Evolutionary conservation across 2,329 filamentous ascomycete species (phyloP).

Genomic region (Boeremia lycopersici): DNA sequence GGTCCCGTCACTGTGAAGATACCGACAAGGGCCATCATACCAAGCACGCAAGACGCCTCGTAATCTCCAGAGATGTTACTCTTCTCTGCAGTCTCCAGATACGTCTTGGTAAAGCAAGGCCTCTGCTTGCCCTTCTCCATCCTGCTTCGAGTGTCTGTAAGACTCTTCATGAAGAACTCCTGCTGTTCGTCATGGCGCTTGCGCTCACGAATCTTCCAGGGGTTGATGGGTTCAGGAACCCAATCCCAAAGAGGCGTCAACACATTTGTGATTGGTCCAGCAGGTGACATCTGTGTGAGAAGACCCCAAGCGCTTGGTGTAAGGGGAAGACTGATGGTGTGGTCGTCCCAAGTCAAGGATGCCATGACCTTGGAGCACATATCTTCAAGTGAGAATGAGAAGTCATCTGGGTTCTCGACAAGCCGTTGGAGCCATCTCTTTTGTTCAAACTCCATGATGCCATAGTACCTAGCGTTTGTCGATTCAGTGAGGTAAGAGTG

Average conservation of each 20-base stretch:
- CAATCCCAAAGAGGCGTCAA: slow-evolving; percentile 60
- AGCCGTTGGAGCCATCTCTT: slow-evolving; percentile 60
- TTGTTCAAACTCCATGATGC: slow-evolving; percentile 59
- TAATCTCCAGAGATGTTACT: slow-evolving; percentile 46
- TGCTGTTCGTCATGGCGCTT: slow-evolving; percentile 61
- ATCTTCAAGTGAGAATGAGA: slow-evolving; percentile 59
- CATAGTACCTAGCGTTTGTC: slow-evolving; percentile 53
- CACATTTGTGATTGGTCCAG: slow-evolving; percentile 63
- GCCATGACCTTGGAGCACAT: slow-evolving; percentile 65
- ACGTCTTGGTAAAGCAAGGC: slow-evolving; percentile 41
- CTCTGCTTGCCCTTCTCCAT: slow-evolving; percentile 43
- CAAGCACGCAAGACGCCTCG: slow-evolving; percentile 47
- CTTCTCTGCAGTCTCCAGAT: slow-evolving; percentile 49
- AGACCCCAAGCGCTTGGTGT: slow-evolving; percentile 62
- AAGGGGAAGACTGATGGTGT: slow-evolving; percentile 55
- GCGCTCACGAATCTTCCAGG: slow-evolving; percentile 60
- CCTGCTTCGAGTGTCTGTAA: slow-evolving; percentile 44
- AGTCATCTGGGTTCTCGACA: slow-evolving; percentile 58
- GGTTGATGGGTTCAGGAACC: slow-evolving; percentile 57
- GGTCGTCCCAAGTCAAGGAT: slow-evolving; percentile 60
- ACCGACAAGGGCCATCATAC: slow-evolving; percentile 49
- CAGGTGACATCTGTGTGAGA: slow-evolving; percentile 63
- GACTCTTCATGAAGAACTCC: slow-evolving; percentile 59
- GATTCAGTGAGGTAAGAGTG: slow-evolving; percentile 58
- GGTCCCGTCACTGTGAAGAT: slow-evolving; percentile 49